Base-by-base conservation (phyloP, 1,284 basidiomycete species). In the Sphaerobolus stellatus region DNA sequence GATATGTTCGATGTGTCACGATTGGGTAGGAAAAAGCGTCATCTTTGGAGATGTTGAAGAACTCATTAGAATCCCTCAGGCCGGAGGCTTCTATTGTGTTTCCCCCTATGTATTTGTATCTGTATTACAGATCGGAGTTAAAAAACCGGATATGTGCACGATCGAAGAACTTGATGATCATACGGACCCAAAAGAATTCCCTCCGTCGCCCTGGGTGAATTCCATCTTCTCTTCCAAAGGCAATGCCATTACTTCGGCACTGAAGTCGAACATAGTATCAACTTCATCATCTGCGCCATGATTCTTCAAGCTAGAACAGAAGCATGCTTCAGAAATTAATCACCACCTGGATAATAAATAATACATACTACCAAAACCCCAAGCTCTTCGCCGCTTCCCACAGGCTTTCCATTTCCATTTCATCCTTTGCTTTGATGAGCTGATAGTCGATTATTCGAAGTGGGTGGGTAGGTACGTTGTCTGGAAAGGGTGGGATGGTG, bases 161-260 rank as follows among this genome's bases (percentile, higher is more conserved):
- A n/a, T n/a, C 11, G 9, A 5, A 16, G 28, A 29, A 25, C 13
- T n/a, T n/a, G 20, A 22, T 31, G 18, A n/a, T n/a, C 18, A 18
- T 13, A 46, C 71, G 30, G 58, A 81, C 80, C 86, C 86, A 53
- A 82, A 84, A 0, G 82, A 85, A 56, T 70, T 69, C 0, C 86
- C 86, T 5, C 68, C 70, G 59, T 87, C 80, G 1, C 86, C 85
- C 64, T 86, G 83, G 61, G 86, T 84, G 58, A 73, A 87, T 53
- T 76, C 75, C 73, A 86, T 69, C 63, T 84, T 84, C 62, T 88
- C 84, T 38, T 80, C 78, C 22, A 81, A 54, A 0, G 86, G 81
- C 0, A 88, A 69, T 2, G 72, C 71, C 72, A 88, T 79, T 0
- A 79, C 81, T 57, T 79, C 77, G 5, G 71, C 71, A 6, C 82